Conservation (phyloP, 208 protist genomes). For the Herpetomonas samuelpessoai region DNA sequence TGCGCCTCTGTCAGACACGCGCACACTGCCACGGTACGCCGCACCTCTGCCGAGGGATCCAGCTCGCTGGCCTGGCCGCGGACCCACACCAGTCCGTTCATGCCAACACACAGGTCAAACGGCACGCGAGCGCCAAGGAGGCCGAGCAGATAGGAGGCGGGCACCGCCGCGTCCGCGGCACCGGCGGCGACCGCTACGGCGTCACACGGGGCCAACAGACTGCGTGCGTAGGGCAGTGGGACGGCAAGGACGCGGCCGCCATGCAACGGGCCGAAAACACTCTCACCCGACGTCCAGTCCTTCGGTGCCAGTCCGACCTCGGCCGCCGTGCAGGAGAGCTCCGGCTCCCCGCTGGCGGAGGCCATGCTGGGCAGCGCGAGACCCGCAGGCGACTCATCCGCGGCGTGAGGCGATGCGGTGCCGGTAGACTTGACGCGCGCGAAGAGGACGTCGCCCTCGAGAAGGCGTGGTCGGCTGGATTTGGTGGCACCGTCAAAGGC, state of each 20-base stretch:
- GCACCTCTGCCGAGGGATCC: slow-evolving; percentile 39
- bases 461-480: slow-evolving; percentile 59
- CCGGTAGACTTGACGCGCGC: slow-evolving; percentile 51
- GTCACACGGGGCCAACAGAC: slow-evolving; percentile 41
- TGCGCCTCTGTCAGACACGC: slow-evolving; percentile 75
- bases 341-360: slow-evolving; percentile 32
- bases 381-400: slow-evolving; percentile 2
- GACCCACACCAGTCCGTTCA: slow-evolving; percentile 86
- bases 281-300: slow-evolving; percentile 82
- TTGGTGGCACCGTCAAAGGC: slow-evolving; percentile 88
- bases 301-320: slow-evolving; percentile 68
- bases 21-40: slow-evolving; percentile 68
- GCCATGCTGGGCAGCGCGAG: background rate
- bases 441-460: slow-evolving; percentile 78
- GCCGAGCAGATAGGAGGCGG: slow-evolving; percentile 56
- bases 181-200: background rate
- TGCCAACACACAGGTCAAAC: slow-evolving; percentile 73
- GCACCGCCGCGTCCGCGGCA: slow-evolving; percentile 14
- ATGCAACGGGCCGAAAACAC: slow-evolving; percentile 68
- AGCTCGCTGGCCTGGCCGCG: slow-evolving; percentile 39
- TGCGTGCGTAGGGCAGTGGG: slow-evolving; percentile 57
- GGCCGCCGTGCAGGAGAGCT: slow-evolving; percentile 71
- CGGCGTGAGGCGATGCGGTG: slow-evolving; percentile 10
- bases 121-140: slow-evolving; percentile 55
- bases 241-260: slow-evolving; percentile 70